Percentiles rank a stretch among this genome's conserved stretches.
These are phyloP conservation scores for Zygosaccharomyces siamensis DNA, from an alignment of 805 yeast genomes.

Conservation along the genomic window DNA sequence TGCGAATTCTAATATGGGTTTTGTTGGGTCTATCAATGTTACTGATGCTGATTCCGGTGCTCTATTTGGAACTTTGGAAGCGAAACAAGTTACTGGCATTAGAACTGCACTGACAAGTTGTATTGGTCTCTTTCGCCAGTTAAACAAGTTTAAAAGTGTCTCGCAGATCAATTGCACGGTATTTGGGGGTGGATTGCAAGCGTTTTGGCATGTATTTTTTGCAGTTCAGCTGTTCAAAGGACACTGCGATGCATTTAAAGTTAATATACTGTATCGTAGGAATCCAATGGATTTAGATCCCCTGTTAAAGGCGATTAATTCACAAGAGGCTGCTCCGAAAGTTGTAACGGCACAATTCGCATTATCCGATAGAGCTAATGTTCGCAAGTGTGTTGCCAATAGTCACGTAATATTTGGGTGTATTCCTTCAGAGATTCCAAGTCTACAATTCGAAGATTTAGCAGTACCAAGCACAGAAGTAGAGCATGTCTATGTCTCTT, in stretches of 20 bases:
- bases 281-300: constrained; percentile 43
- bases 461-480: constrained; percentile 21
- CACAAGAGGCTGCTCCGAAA: constrained; percentile 27
- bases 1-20: constrained; percentile 53
- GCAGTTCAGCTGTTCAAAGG: constrained; percentile 9
- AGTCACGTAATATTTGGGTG: constrained; percentile 55
- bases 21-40: constrained; percentile 52
- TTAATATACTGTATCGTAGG: constrained; percentile 37
- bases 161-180: constrained; percentile 31
- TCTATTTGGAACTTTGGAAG: constrained; percentile 51
- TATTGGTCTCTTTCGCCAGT: constrained; percentile 37
- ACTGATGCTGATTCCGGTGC: constrained; percentile 49
- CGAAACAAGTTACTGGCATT: constrained; percentile 56
- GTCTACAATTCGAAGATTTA: constrained; percentile 37
- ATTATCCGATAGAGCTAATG: constrained; percentile 19
- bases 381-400: constrained; percentile 30
- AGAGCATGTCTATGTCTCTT: constrained; percentile 41
- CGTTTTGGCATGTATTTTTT: constrained; percentile 51
- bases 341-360: constrained; percentile 30
- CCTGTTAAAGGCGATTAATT: constrained; percentile 38
- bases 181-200: constrained; percentile 62
- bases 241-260: constrained; percentile 33
- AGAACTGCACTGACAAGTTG: constrained; percentile 59
- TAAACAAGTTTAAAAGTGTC: constrained; percentile 15
- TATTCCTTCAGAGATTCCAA: constrained; percentile 50